Evolutionary conservation across 2,329 filamentous ascomycete species (phyloP).

Genomic region (Scytalidium sp.): DNA sequence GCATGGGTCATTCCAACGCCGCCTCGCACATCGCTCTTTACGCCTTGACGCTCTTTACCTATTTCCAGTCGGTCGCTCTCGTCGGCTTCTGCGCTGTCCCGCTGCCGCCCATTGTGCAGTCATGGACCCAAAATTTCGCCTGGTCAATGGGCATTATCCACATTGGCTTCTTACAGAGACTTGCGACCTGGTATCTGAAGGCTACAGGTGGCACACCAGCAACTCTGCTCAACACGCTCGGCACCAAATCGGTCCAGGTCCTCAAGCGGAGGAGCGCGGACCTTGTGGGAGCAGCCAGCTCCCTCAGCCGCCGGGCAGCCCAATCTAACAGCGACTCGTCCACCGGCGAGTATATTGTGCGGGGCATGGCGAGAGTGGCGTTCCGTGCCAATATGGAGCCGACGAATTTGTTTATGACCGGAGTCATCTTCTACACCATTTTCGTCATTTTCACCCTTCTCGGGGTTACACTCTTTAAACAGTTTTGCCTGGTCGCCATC

Average conservation of each 20-base stretch:
- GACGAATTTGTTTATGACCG: conserved; percentile 89
- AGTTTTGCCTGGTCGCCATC: conserved; percentile 67
- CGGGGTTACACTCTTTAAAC: conserved; percentile 73
- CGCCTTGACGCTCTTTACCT: conserved; percentile 81
- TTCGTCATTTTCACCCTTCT: conserved; percentile 72
- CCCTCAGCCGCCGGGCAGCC: conserved; percentile 38
- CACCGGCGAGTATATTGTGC: conserved; percentile 58
- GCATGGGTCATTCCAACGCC: conserved; percentile 84
- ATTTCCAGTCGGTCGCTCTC: conserved; percentile 89
- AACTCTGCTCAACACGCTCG: conserved; percentile 68
- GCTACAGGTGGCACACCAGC: conserved; percentile 81
- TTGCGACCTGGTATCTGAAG: conserved; percentile 91
- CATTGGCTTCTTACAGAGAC: conserved; percentile 74
- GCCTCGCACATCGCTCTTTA: conserved; percentile 90
- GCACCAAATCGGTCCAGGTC: conserved; percentile 74
- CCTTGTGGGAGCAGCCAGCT: conserved; percentile 25
- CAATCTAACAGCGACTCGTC: conserved; percentile 50
- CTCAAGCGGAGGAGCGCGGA: conserved; percentile 27
- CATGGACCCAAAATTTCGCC: conserved; percentile 94
- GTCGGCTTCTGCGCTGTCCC: conserved; percentile 76
- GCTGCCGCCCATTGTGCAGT: conserved; percentile 77
- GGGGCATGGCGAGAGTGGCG: conserved; percentile 81
- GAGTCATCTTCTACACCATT: conserved; percentile 79
- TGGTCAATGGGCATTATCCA: conserved; percentile 94
- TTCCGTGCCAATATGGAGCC: conserved; percentile 79